Evolutionary conservation across 2,329 filamentous ascomycete species (phyloP), one percentile per base, ranked within the genome.

Genomic region (Camillea tinctor): DNA sequence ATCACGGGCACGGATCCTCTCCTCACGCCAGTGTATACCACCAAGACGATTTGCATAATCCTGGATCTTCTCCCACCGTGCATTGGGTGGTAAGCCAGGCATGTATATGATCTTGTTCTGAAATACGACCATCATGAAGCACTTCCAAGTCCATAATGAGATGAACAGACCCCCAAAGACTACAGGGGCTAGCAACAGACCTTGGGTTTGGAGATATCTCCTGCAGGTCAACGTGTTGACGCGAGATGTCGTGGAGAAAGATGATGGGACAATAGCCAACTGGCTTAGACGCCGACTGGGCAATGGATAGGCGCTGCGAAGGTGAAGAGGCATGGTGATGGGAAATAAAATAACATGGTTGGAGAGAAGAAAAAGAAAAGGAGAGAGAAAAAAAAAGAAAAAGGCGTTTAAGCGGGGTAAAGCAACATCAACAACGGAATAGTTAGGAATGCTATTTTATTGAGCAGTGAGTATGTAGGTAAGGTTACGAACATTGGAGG

Each of bases 31-130:
- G 48, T 70, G 61, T n/a, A 93, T 78, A 0, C 85, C 86, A 23
- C 76, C 77, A 64, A 88, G 91, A 44, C 83, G 79, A 3, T 73
- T 71, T 23, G 77, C 77, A 70, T 91, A 92, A 66, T 90, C 85
- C 2, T 77, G 76, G 44, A 93, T 88, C 59, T 76, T 86, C 76
- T 93, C 88, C 22, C 82, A 80, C 17, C 89, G 82, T 0, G 90
- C 81, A 69, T 89, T 89, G 2, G 90, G 90, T 19, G 90, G 89
- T 55, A 93, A 75, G 52, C 88, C 89, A 0, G 90, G 89, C 78
- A 92, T 92, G 75, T 93, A 93, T 60, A 93, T 89, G 70, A 93
- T 91, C 71, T 89, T 88, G 70, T 93, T 91, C 75, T 93, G 91
- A 71, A 93, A 90, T 4, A 90, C 66, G 24, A 94, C 80, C 76